Evolutionary conservation across 805 yeast genomes (phyloP), one percentile per base, ranked within the genome.

Genomic region (Blastobotrys chiropterorum): DNA sequence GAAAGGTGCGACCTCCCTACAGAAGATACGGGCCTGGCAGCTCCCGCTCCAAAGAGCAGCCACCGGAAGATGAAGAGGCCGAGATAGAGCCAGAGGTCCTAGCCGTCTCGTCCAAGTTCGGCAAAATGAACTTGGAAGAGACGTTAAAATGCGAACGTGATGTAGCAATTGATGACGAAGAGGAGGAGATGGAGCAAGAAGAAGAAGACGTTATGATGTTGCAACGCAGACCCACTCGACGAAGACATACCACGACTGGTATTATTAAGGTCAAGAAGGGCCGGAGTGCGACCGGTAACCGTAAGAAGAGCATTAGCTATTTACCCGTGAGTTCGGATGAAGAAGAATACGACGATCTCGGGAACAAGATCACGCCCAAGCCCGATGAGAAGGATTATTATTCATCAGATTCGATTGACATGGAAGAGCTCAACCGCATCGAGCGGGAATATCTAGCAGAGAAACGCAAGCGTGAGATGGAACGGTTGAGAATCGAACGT

Each of bases 1-100:
- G 85, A 74, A 85, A 90, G 74, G 73, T 78, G 46, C 82, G 83
- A 56, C 89, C 90, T 51, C 90, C 90, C 3, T 90, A 86, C 69
- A 77, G 82, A 67, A 78, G 83, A 67, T 88, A 87, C 66, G 89
- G 79, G 6, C 80, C 77, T 66, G 52, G 58, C 26, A 42, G 42
- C 26, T 3, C 40, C 14, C n/a, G 14, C 11, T 15, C 46, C 20
- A 41, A 26, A 38, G 40, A 47, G 34, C 34, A 26, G 34, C 34
- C 48, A 14, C 40, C 39, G n/a, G 14, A 20, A 22, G 21, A 21
- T n/a, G 53, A 53, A 42, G 40, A 16, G 17, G 14, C 40, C 17
- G 26, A 20, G 39, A 30, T 16, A n/a, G 45, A 26, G 21, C 20
- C 22, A n/a, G 44, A 16, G 34, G 34, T 26, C 34, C 8, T 6